Conservation (phyloP, 225 moss, liverwort and hornwort genomes). For the Bryoerythrophyllum caledonicum region DNA sequence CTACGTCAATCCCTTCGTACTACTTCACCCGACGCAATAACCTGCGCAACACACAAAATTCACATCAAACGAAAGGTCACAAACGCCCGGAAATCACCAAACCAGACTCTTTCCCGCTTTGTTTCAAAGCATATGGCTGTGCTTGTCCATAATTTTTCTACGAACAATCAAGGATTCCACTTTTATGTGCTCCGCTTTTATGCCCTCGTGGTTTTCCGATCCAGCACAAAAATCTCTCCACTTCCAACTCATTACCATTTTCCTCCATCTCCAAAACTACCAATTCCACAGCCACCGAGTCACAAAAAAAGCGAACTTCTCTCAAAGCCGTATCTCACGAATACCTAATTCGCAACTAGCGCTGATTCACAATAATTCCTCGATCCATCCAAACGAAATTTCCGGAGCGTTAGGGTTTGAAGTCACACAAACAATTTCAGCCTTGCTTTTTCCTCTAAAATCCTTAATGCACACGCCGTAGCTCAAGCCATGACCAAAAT, state of each 20-base stretch:
- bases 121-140: no score
- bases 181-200: no score
- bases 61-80: background rate
- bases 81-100: background rate
- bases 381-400: background rate
- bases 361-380: background rate
- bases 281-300: background rate
- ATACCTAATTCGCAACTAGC: no score
- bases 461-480: background rate
- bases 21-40: slow-evolving; percentile 9
- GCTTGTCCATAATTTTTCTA: no score
- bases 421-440: background rate
- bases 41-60: slow-evolving; percentile 21
- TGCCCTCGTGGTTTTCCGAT: no score
- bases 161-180: no score
- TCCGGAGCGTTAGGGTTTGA: no score
- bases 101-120: no score
- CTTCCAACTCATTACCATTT: no score
- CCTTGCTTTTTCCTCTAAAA: background rate
- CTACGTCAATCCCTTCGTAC: slow-evolving; percentile 3
- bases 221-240: no score
- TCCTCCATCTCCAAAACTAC: no score
- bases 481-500: background rate
- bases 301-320: background rate
- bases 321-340: background rate